Base-by-base conservation (phyloP, 208 protist species). In the Acanthamoeba rhysodes region DNA sequence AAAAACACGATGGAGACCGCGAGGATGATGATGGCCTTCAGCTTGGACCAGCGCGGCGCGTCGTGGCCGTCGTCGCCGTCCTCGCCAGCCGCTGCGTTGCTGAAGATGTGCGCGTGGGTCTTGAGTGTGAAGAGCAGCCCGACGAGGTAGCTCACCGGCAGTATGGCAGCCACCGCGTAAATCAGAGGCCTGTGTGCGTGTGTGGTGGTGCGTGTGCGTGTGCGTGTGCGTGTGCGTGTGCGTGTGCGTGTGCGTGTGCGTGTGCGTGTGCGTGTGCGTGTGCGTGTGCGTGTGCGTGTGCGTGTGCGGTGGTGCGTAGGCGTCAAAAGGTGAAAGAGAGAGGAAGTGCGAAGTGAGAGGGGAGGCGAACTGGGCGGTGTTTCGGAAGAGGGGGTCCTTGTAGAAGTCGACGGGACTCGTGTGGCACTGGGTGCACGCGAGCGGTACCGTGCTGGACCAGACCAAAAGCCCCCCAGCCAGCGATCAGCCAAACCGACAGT, bases 111-210 rank as follows among this genome's bases (percentile, higher is more conserved):
- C 22, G 96, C 53, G 70, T 98, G 97, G 1, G 97, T 98, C 72
- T 98, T 97, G 34, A 98, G 80, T 12, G 97, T 98, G 95, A 98
- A 98, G 8, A 98, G 37, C 8, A 98, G 48, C 32, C 97, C 97
- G 45, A 98, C 85, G 4, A 98, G 24, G 82, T 98, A 98, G 53
- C 94, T 80, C n/a, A 98, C 4, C 18, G 96, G 97, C 24, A 98
- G 84, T 10, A 97, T 82, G 37, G 68, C 95, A 0, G 97, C 96
- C 53, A 94, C 70, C 14, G 95, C 74, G 45, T 97, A 98, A 90
- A 95, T 94, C 0, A 98, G 37, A 16, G 96, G 96, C 34, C 80
- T 90, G 48, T 41, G 16, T 4, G 24, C 22, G 9, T 20, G 45
- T 55, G 34, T 3, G 37, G 37, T 3, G 37, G 37, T 41, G 37